A percentile compares a stretch with the other conserved stretches of the same genome.
These are phyloP conservation scores for Ogataea methylovora DNA, from an alignment of 805 yeast species.

Conservation along the genomic window DNA sequence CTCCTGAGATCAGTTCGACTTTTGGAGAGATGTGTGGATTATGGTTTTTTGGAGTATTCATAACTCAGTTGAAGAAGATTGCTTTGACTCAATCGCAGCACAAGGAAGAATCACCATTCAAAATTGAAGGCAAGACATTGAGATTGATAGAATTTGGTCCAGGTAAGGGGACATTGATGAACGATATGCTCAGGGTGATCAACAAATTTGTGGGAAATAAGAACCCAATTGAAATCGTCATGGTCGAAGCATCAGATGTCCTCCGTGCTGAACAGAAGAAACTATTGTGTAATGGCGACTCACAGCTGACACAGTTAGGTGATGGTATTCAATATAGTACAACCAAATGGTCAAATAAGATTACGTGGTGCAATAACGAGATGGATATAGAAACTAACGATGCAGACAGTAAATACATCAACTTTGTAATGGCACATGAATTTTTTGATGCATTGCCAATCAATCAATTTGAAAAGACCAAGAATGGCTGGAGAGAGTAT, in stretches of 20 bases:
- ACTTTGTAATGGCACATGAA: conserved; percentile 75
- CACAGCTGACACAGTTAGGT: conserved; percentile 6
- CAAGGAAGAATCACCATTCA: conserved; percentile 6
- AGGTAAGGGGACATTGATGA: conserved; percentile 74
- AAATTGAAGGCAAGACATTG: conserved; percentile 24
- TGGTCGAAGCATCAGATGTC: conserved; percentile 69
- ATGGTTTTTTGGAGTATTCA: conserved; percentile 58
- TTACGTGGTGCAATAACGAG: conserved; percentile 56
- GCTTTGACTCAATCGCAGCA: too few relatives aligned
- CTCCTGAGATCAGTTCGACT: conserved; percentile 82
- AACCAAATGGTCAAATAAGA: conserved; percentile 43
- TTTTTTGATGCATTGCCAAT: conserved; percentile 85
- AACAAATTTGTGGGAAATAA: conserved; percentile 28
- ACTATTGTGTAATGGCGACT: conserved; percentile 33
- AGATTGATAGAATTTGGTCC: conserved; percentile 77
- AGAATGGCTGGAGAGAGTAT: conserved; percentile 73
- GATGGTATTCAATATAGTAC: conserved; percentile 28
- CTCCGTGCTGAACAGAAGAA: conserved; percentile 50
- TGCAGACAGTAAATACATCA: conserved; percentile 26
- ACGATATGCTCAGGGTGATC: conserved; percentile 48
- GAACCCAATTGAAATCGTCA: conserved; percentile 35
- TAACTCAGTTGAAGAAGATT: conserved; percentile 44
- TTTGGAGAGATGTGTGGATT: conserved; percentile 82
- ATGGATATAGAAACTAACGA: conserved; percentile 35
- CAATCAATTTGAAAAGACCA: conserved; percentile 53